Percentiles rank a stretch among this genome's conserved stretches.
phyloP scores from a whole-genome alignment of 345 rosid genomes.

The Ailanthus altissimus region DNA sequence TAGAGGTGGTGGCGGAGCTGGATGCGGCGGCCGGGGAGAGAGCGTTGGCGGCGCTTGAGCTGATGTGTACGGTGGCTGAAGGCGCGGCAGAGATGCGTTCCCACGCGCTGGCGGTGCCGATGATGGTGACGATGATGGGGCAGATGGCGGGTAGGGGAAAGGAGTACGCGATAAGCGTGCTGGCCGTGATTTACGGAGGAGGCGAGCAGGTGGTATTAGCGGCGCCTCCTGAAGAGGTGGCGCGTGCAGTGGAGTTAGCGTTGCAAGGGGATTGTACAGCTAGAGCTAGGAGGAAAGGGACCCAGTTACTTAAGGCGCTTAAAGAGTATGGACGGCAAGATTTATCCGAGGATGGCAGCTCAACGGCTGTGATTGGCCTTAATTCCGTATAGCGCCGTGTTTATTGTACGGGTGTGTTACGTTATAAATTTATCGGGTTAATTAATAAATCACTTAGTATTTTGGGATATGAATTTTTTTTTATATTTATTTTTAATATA shows the following conservation, averaged over 20 bases:
- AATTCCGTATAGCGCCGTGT: background rate
- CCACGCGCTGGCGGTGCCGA: conserved; percentile 87
- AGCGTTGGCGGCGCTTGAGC: conserved; percentile 81
- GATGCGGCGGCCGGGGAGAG: conserved; percentile 74
- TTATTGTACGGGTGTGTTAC: background rate
- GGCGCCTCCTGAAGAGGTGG: conserved; percentile 89
- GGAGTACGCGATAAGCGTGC: conserved; percentile 81
- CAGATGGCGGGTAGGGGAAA: conserved; percentile 73
- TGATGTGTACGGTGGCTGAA: conserved; percentile 68
- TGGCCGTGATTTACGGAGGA: conserved; percentile 56
- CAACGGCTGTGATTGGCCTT: conserved; percentile 36
- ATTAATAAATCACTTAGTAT: too few species aligned
- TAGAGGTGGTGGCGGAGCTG: conserved; percentile 65
- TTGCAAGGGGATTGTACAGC: conserved; percentile 75
- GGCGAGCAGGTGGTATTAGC: conserved; percentile 26
- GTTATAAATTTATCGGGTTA: background rate
- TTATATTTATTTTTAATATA: too few species aligned
- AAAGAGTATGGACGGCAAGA: conserved; percentile 64
- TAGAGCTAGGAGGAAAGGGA: conserved; percentile 78
- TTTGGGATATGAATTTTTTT: too few species aligned
- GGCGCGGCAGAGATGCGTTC: conserved; percentile 78
- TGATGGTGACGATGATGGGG: conserved; percentile 92
- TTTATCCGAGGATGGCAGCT: conserved; percentile 38
- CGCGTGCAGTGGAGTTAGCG: conserved; percentile 78
- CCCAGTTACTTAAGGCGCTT: conserved; percentile 71